Base-by-base conservation (phyloP, 208 protist genomes). In the Hexamita inflata region DNA sequence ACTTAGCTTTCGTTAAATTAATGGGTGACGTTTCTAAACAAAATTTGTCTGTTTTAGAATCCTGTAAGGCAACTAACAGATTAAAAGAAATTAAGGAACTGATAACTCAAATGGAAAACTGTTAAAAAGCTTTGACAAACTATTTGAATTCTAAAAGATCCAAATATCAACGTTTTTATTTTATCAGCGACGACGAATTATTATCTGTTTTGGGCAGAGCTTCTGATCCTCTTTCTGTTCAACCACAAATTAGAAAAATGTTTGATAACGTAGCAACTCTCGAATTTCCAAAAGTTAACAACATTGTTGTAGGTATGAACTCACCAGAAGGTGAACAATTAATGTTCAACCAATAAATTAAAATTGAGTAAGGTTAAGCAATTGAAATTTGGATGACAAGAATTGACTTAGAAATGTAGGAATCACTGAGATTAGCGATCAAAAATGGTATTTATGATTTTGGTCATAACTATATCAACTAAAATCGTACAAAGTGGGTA, bases 161-260 rank as follows among this genome's bases (percentile, higher is more conserved):
- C 58, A 85, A 92, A 26, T 98, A 97, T 82, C 92, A 94, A n/a
- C 83, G 95, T 59, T 98, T 98, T 83, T 98, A 94, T 86, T 98
- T 98, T 83, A 96, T 98, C 75, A 96, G 93, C 11, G 94, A 98
- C 82, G 94, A 97, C 81, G 94, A 98, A 82, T 84, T 98, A 30
- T 88, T 98, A 24, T 94, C 88, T 13, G 95, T 98, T 79, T 86
- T 98, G 9, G 94, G 94, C 75, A n/a, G 7, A 45, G 89, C 88
- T 19, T 90, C 88, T 80, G 90, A 93, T 74, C 89, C 92, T 59
- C 88, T 83, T 60, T 76, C 88, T 9, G 91, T 97, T 59, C 93
- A 98, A 85, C 89, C 96, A 81, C 93, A 97, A 84, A 95, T 97
- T 89, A 85, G 95, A 49, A 98, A 98, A 79, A 91, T 98, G 84